Base-by-base conservation (phyloP, 106 monocot genomes). In the Narthecium ossifragum region DNA sequence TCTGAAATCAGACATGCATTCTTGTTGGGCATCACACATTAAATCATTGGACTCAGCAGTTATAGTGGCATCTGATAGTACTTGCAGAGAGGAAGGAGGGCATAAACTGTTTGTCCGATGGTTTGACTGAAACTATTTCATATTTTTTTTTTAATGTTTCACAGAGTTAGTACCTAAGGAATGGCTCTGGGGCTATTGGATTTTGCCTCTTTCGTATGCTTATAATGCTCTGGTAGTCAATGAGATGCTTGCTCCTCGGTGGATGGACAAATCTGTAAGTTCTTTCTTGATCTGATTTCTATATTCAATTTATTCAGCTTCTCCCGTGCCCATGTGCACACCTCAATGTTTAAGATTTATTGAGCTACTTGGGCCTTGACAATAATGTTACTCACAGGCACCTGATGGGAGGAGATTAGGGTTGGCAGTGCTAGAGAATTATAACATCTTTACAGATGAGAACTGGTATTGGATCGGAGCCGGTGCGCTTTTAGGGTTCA, bases 171-270 rank as follows among this genome's bases (percentile, higher is more conserved):
- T 89, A 32, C 77, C 75, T 11, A 77, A 58, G 39, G 80, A 77
- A 73, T 88, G 83, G 84, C 48, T 62, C 9, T 80, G 83, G 84
- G 80, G 64, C 14, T 73, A 75, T 39, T 88, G 84, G 83, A 13
- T 68, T 66, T 84, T 84, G 4, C 88, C 88, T 17, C 31, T 88
- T 9, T 59, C 71, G 14, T 80, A 88, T 36, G 83, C 45, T 34
- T 80, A 73, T 52, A 80, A 74, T 57, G 73, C 80, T 13, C 17
- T 84, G 26, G 60, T 65, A 20, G 56, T 80, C 26, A 88, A 88
- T 55, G 88, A 88, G 56, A 61, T 88, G 64, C 60, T 77, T 8
- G 70, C 74, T 38, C 62, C 84, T 7, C 74, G 77, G 46, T 88
- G 88, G 88, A 80, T 83, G 76, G 41, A 80, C 33, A 76, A 74